Evolutionary conservation across 768 basidiomycete genomes (phyloP).

Genomic region (Hortiboletus flavorubellus): DNA sequence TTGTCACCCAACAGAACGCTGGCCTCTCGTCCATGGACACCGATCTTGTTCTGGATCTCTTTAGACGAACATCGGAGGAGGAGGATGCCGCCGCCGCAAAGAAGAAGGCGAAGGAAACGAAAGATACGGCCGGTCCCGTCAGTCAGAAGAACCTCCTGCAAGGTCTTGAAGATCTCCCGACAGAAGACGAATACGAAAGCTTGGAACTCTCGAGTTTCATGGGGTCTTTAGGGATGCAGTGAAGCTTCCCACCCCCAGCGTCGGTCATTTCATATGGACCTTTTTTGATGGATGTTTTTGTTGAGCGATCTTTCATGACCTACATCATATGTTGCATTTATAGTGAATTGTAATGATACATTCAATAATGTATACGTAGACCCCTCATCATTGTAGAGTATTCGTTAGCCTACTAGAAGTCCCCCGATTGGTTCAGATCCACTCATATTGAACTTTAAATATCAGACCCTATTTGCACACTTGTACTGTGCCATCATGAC

Average conservation of each 20-base stretch:
- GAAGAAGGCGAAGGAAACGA: conserved; percentile 49
- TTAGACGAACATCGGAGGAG: conserved; percentile 72
- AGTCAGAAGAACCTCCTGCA: conserved; percentile 83
- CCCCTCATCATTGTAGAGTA: conserved; percentile 11
- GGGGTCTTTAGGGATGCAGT: conserved; percentile 66
- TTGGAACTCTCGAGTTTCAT: conserved; percentile 87
- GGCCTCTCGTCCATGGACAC: conserved; percentile 96
- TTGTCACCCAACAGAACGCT: conserved; percentile 96
- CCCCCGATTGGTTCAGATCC: neutral
- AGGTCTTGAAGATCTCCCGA: conserved; percentile 87
- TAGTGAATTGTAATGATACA: conserved; percentile 35
- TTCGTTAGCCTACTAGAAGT: neutral
- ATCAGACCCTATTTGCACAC: neutral
- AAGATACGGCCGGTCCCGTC: conserved; percentile 52
- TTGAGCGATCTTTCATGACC: conserved; percentile 13
- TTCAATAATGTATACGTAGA: conserved; percentile 35
- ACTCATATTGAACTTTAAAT: neutral
- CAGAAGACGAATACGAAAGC: conserved; percentile 90
- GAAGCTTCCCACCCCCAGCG: conserved; percentile 7
- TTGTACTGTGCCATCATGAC: conserved; percentile 47
- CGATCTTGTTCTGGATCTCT: conserved; percentile 92
- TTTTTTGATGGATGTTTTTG: conserved; percentile 11
- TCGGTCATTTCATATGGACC: conserved; percentile 18
- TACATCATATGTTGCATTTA: conserved; percentile 35
- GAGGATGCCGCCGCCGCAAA: conserved; percentile 62